Evolutionary conservation across 352 stramenopile genomes (phyloP).

Genomic region (Phytophthora niederhauseri): DNA sequence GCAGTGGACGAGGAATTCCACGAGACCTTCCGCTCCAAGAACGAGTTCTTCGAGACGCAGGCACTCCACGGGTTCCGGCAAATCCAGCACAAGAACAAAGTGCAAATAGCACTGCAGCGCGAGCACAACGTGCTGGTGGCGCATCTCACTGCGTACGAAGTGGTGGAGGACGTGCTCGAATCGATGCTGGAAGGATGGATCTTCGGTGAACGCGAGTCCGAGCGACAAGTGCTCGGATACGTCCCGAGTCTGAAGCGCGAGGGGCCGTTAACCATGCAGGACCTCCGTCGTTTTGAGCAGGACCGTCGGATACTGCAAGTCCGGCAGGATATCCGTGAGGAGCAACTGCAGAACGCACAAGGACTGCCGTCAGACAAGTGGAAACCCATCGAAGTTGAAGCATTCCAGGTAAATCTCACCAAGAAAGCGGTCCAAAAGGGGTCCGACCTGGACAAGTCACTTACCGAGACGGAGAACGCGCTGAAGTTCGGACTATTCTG

Average conservation of each 20-base stretch:
- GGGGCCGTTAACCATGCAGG: constrained; percentile 69
- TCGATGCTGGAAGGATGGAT: constrained; percentile 97
- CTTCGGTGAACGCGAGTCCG: constrained; percentile 93
- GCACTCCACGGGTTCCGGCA: constrained; percentile 92
- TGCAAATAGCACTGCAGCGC: constrained; percentile 78
- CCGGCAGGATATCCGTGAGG: constrained; percentile 33
- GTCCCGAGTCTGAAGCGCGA: constrained; percentile 89
- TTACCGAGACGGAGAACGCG: constrained; percentile 91
- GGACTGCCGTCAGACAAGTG: constrained; percentile 70
- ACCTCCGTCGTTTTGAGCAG: constrained; percentile 68
- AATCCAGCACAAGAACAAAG: constrained; percentile 81
- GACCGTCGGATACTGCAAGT: constrained; percentile 47
- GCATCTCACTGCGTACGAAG: constrained; percentile 82
- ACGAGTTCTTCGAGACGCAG: constrained; percentile 88
- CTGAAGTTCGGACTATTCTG: constrained; percentile 97
- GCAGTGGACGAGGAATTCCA: constrained; percentile 95
- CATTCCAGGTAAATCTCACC: constrained; percentile 50
- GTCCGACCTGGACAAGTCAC: constrained; percentile 63
- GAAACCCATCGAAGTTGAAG: constrained; percentile 73
- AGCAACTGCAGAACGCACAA: constrained; percentile 51
- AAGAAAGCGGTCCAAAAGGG: constrained; percentile 78
- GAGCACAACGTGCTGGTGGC: constrained; percentile 91
- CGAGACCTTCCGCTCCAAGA: constrained; percentile 78
- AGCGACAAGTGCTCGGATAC: constrained; percentile 69
- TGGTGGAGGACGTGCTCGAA: constrained; percentile 95